Evolutionary conservation across 73 alveolate genomes (phyloP).

Genomic region (Paramecium caudatum): DNA sequence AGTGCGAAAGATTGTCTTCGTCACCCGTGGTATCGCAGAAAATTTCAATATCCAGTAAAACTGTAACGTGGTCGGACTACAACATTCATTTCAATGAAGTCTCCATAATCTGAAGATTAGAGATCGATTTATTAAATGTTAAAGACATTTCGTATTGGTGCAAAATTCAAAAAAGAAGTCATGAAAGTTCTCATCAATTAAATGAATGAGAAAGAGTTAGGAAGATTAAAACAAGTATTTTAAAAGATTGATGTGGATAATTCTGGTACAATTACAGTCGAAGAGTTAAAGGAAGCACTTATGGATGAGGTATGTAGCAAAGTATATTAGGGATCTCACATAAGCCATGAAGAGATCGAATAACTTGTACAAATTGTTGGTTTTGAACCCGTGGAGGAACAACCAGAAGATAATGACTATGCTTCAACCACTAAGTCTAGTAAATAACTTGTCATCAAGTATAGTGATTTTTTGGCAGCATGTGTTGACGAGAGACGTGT

Average conservation of each 20-base stretch:
- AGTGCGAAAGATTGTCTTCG: constrained; percentile 88
- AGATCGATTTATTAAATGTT: constrained; percentile 58
- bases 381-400: neutral
- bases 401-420: constrained; percentile 3
- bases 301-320: constrained; percentile 14
- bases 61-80: neutral
- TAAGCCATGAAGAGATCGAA: constrained; percentile 55
- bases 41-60: constrained; percentile 26
- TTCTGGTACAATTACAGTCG: constrained; percentile 59
- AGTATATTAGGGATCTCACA: neutral
- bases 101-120: constrained; percentile 45
- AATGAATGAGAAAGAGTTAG: constrained; percentile 62
- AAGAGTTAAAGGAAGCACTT: constrained; percentile 56
- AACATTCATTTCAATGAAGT: neutral
- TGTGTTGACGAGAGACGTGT: constrained; percentile 79
- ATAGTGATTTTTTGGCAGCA: constrained; percentile 88
- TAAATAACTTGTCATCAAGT: constrained; percentile 67
- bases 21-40: constrained; percentile 86
- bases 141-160: constrained; percentile 37
- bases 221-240: constrained; percentile 51
- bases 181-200: constrained; percentile 37
- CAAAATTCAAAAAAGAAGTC: constrained; percentile 62
- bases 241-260: constrained; percentile 63
- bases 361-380: neutral
- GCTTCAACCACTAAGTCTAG: constrained; percentile 12